These are phyloP conservation scores for Aspergillus leporis DNA, from an alignment of 495 filamentous ascomycete genomes.

Conservation along the genomic window DNA sequence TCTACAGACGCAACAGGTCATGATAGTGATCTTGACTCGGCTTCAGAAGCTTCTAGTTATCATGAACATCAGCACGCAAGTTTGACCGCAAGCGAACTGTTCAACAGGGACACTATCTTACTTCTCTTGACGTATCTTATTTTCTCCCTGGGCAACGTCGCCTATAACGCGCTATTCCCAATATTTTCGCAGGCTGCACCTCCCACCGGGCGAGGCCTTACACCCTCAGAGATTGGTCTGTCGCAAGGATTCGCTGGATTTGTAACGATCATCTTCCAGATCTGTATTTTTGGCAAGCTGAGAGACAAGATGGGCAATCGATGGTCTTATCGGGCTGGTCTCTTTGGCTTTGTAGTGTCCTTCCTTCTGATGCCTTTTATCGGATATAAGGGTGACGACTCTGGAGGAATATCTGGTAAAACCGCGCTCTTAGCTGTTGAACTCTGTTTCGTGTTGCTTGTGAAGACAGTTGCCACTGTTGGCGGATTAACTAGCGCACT, in stretches of 20 bases:
- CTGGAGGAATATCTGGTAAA: conserved; percentile 49
- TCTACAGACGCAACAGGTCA: conserved; percentile 33
- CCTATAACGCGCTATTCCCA: conserved; percentile 88
- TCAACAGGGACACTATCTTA: conserved; percentile 77
- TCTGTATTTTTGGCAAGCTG: conserved; percentile 76
- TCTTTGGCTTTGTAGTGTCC: conserved; percentile 80
- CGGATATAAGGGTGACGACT: conserved; percentile 64
- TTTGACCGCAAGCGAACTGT: conserved; percentile 51
- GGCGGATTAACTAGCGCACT: conserved; percentile 87
- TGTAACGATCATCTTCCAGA: conserved; percentile 85
- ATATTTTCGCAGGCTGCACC: conserved; percentile 77
- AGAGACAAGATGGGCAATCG: conserved; percentile 83
- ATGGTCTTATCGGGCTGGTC: conserved; percentile 71
- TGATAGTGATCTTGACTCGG: conserved; percentile 46
- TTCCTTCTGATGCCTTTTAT: conserved; percentile 90
- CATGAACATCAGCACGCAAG: conserved; percentile 33
- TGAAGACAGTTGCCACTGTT: conserved; percentile 88
- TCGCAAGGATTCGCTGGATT: conserved; percentile 81
- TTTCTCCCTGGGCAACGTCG: conserved; percentile 85
- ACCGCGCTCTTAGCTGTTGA: conserved; percentile 66
- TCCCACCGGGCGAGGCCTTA: conserved; percentile 74
- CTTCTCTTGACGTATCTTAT: conserved; percentile 81
- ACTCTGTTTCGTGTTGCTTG: conserved; percentile 72
- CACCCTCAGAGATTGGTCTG: conserved; percentile 79
- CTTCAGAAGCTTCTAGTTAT: conserved; percentile 42